Conservation (phyloP, 2,329 filamentous ascomycete species). For the Talaromyces piceae region DNA sequence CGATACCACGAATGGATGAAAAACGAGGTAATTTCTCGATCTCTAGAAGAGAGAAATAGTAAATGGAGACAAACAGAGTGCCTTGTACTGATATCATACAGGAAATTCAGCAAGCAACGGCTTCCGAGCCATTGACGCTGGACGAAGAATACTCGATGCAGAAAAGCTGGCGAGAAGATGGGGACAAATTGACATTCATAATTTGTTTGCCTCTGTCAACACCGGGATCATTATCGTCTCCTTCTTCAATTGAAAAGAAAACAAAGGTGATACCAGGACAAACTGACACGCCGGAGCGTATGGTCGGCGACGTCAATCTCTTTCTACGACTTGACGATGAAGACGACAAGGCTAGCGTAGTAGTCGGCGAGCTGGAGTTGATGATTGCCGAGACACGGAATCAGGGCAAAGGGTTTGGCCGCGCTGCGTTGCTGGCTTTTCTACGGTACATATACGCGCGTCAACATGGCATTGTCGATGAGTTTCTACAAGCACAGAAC, state of each 20-base stretch:
- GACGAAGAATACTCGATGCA: slow-evolving; percentile 87
- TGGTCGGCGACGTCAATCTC: slow-evolving; percentile 73
- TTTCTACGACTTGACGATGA: slow-evolving; percentile 61
- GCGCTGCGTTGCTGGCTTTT: slow-evolving; percentile 59
- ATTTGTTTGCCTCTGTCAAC: slow-evolving; percentile 50
- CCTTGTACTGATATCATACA: slow-evolving; percentile 1
- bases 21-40: slow-evolving; percentile 48
- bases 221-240: neutral
- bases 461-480: slow-evolving; percentile 47
- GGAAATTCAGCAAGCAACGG: slow-evolving; percentile 75
- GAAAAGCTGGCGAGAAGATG: slow-evolving; percentile 69
- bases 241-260: neutral
- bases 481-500: slow-evolving; percentile 38
- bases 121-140: slow-evolving; percentile 74
- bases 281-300: slow-evolving; percentile 48
- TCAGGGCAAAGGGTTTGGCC: slow-evolving; percentile 58
- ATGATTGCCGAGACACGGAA: slow-evolving; percentile 64
- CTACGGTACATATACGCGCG: slow-evolving; percentile 59
- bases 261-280: slow-evolving; percentile 22
- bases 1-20: slow-evolving; percentile 91
- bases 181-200: slow-evolving; percentile 91
- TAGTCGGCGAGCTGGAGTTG: slow-evolving; percentile 70
- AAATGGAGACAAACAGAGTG: neutral
- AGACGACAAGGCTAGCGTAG: slow-evolving; percentile 36
- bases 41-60: neutral